Conservation (phyloP, 108 stramenopile genomes). For the Skeletonema tropicum region DNA sequence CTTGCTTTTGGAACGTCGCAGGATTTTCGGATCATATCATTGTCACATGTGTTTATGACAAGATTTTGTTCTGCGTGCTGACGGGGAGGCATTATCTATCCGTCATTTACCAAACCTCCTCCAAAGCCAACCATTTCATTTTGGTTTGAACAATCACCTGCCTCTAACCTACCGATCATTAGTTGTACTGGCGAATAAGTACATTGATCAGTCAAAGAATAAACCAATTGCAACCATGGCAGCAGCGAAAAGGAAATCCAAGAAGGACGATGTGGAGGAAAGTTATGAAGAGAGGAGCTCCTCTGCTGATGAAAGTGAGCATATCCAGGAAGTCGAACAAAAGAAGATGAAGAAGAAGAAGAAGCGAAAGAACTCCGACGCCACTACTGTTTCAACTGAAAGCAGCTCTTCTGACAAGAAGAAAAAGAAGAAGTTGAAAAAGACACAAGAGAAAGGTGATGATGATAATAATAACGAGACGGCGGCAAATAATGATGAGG, state of each 20-base stretch:
- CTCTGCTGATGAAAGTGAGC: neutral
- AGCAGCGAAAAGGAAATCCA: neutral
- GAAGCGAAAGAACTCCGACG: neutral
- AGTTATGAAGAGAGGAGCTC: neutral
- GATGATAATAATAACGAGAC: neutral
- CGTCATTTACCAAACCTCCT: neutral
- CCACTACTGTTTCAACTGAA: neutral
- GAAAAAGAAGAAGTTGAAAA: conserved; percentile 22
- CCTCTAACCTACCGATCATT: neutral
- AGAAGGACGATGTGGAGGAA: neutral
- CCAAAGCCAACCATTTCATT: neutral
- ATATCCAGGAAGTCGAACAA: neutral
- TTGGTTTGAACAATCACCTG: neutral
- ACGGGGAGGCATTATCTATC: neutral
- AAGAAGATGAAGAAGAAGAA: conserved; percentile 2
- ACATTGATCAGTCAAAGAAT: neutral
- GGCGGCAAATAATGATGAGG: neutral
- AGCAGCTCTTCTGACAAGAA: conserved; percentile 11
- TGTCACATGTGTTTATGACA: neutral
- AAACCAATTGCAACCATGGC: neutral
- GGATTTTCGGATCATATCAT: no score
- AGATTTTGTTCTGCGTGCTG: no score
- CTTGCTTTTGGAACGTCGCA: neutral
- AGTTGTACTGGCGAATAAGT: no score
- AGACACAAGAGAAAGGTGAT: conserved; percentile 15